A percentile compares a stretch with the other conserved stretches of the same genome.
phyloP scores from a whole-genome alignment of 768 basidiomycete species.

The Termitomyces sp. region DNA sequence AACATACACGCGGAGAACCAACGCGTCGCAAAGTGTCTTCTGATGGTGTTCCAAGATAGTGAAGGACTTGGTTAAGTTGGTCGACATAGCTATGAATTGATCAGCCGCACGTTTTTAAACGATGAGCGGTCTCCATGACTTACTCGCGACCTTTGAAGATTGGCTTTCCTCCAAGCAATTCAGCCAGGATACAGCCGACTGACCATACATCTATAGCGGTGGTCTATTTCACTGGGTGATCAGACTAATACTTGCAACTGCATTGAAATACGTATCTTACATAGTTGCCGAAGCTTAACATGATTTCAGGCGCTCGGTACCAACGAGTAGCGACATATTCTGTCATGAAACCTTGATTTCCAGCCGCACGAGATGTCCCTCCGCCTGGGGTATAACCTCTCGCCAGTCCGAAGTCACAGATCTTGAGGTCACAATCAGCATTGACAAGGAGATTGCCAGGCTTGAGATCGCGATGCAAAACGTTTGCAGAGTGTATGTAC shows the following conservation, averaged over 20 bases:
- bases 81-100: conserved; percentile 76
- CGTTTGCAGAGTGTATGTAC: conserved; percentile 97
- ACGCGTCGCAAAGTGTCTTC: conserved; percentile 96
- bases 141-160: conserved; percentile 97
- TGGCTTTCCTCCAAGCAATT: conserved; percentile 88
- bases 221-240: conserved; percentile 43
- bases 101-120: conserved; percentile 5
- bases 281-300: conserved; percentile 95
- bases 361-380: conserved; percentile 64
- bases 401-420: conserved; percentile 98
- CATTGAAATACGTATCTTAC: conserved; percentile 37
- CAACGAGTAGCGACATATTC: conserved; percentile 99
- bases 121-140: conserved; percentile 21
- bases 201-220: conserved; percentile 96
- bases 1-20: conserved; percentile 83
- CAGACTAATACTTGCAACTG: not conserved
- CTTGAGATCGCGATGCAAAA: conserved; percentile 94
- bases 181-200: conserved; percentile 92
- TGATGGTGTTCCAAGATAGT: conserved; percentile 96
- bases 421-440: conserved; percentile 97
- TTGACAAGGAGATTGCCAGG: conserved; percentile 95
- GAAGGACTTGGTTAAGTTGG: conserved; percentile 96
- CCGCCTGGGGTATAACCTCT: conserved; percentile 87
- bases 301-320: conserved; percentile 99
- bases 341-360: conserved; percentile 96